A percentile compares a stretch with the other conserved stretches of the same genome.
phyloP scores from a whole-genome alignment of 1,284 basidiomycete species.

The Moesziomyces antarcticus region DNA sequence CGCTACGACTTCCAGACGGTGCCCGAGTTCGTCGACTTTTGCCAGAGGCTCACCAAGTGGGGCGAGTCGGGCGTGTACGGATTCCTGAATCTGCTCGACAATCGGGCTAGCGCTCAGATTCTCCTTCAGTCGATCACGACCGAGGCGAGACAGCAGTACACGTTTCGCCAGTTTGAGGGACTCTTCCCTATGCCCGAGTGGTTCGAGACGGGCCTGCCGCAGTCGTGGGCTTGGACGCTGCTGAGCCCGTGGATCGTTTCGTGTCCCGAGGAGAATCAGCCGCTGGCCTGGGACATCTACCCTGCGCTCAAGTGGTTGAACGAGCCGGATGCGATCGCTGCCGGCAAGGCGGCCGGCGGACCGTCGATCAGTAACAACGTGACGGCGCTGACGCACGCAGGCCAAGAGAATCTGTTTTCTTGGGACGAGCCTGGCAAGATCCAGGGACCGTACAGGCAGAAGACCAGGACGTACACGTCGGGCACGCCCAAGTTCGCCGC shows the following conservation, averaged over 20 bases:
- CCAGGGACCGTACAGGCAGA: constrained; percentile 53
- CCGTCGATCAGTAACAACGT: constrained; percentile 54
- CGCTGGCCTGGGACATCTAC: constrained; percentile 53
- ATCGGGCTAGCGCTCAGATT: constrained; percentile 51
- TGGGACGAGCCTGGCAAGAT: constrained; percentile 52
- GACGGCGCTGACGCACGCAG: constrained; percentile 44
- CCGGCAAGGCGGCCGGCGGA: constrained; percentile 46
- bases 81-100: constrained; percentile 52
- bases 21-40: constrained; percentile 50
- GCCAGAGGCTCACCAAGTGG: constrained; percentile 51
- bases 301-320: constrained; percentile 51
- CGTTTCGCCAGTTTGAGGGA: constrained; percentile 52
- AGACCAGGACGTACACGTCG: constrained; percentile 41
- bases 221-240: constrained; percentile 60
- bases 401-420: constrained; percentile 34
- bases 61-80: constrained; percentile 58
- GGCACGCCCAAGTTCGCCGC: constrained; percentile 50
- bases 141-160: constrained; percentile 52
- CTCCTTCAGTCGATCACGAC: constrained; percentile 57
- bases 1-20: constrained; percentile 49
- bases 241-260: constrained; percentile 45
- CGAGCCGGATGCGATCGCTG: constrained; percentile 45
- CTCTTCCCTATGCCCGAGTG: constrained; percentile 49
- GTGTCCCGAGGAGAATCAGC: constrained; percentile 49
- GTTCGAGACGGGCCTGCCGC: constrained; percentile 58